These are phyloP conservation scores for Purpureocillium lavendulum DNA, from an alignment of 2,329 filamentous ascomycete species.

Conservation along the genomic window DNA sequence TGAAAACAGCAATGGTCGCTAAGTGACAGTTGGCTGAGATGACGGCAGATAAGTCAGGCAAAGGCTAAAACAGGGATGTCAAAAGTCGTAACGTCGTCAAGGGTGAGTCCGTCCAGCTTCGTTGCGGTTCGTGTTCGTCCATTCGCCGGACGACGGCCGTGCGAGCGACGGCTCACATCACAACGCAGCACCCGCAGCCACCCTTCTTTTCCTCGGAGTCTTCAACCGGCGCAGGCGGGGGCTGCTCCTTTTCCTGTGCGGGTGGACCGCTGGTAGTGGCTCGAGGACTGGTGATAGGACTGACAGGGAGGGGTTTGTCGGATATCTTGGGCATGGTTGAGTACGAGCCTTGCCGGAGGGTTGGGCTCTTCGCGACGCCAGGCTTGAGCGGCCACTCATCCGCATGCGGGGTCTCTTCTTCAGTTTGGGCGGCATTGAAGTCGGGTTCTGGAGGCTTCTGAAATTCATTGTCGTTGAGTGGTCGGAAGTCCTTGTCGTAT, in stretches of 20 bases:
- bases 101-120: slow-evolving; percentile 1
- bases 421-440: slow-evolving; percentile 11
- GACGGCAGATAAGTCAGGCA: slow-evolving; percentile 17
- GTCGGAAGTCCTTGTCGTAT: slow-evolving; percentile 82
- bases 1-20: not conserved
- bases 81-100: slow-evolving; percentile 23
- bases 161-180: slow-evolving; percentile 30
- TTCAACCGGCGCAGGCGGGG: slow-evolving; percentile 9
- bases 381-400: slow-evolving; percentile 54
- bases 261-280: too few relatives aligned
- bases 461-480: slow-evolving; percentile 61
- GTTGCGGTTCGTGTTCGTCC: too few relatives aligned
- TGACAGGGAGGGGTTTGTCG: slow-evolving; percentile 24
- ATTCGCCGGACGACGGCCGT: too few relatives aligned
- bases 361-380: slow-evolving; percentile 37
- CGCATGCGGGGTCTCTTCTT: slow-evolving; percentile 9
- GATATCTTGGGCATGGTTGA: slow-evolving; percentile 55
- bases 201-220: slow-evolving; percentile 29
- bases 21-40: not conserved
- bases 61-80: slow-evolving; percentile 17
- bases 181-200: slow-evolving; percentile 42
- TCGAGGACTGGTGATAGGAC: too few relatives aligned
- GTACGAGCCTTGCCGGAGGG: slow-evolving; percentile 38
- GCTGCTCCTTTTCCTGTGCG: slow-evolving; percentile 8
- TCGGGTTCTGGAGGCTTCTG: slow-evolving; percentile 33